Base-by-base conservation (phyloP, 73 alveolate genomes). In the Stentor roeselii region DNA sequence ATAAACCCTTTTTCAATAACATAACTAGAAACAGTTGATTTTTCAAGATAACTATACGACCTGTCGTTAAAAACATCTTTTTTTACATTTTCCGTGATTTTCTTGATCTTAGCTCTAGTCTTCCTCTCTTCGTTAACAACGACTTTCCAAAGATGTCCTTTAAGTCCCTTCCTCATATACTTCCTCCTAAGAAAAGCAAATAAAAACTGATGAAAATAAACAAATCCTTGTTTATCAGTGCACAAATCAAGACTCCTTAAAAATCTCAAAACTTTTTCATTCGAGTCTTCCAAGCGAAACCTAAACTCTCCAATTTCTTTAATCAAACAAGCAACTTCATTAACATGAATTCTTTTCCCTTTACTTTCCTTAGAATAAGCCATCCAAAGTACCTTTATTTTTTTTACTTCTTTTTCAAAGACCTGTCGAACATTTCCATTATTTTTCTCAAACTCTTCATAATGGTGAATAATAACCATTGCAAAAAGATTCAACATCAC, bases 401-500 rank as follows among this genome's bases (percentile, higher is more conserved):
- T 75, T 14, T 36, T 38, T 39, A 75, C 90, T 27, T 35, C 78
- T 32, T 92, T 92, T 40, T 92, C 80, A 60, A 90, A 92, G 76
- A 84, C 74, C 36, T 87, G 80, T 3, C 90, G 75, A 3, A 90
- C 89, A 60, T 88, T 92, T 60, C 88, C 94, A 21, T 86, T 88
- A 59, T 78, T 61, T 35, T 86, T 60, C 40, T 92, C 83, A 78
- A 84, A 92, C 1, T 78, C 83, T n/a, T 92, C 94, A 85, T 87
- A 92, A 42, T 90, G 60, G 38, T 90, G 86, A 35, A 92, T 75
- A 42, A 92, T 92, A 59, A 92, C 94, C 58, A 90, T 85, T 37
- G 90, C 86, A 84, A 92, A 92, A 34, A 92, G 78, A 75, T 92
- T 90, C 37, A 92, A 83, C 93, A 92, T 86, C 50, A 92, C 85